These are phyloP conservation scores for Hygrocybe coccinea DNA, from an alignment of 768 basidiomycete genomes.

Conservation along the genomic window DNA sequence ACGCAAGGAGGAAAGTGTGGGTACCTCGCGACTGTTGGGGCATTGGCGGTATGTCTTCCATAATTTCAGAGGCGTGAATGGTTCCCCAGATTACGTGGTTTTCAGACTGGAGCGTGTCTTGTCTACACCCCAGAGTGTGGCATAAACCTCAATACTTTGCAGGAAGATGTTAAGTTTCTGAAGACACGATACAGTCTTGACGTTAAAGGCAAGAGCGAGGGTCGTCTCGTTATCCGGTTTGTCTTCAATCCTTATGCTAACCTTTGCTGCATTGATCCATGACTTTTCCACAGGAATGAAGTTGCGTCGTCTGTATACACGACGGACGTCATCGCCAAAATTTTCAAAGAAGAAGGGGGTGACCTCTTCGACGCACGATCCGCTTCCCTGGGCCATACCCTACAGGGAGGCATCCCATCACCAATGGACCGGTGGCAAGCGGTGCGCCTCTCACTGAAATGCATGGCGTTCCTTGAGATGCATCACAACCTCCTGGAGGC, in stretches of 20 bases:
- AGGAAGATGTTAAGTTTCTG: slow-evolving; percentile 83
- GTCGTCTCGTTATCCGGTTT: slow-evolving; percentile 86
- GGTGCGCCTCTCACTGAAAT: slow-evolving; percentile 82
- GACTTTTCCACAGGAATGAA: slow-evolving; percentile 60
- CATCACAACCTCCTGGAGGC: slow-evolving; percentile 57
- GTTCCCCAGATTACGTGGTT: background rate
- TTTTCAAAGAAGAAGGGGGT: slow-evolving; percentile 94
- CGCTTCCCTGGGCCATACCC: slow-evolving; percentile 94
- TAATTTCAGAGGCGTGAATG: background rate
- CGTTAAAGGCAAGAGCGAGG: slow-evolving; percentile 84
- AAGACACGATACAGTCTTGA: slow-evolving; percentile 82
- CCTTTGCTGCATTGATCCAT: background rate
- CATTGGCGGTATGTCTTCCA: slow-evolving; percentile 70
- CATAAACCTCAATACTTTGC: slow-evolving; percentile 75
- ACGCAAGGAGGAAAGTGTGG: slow-evolving; percentile 97
- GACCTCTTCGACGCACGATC: slow-evolving; percentile 87
- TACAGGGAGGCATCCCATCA: slow-evolving; percentile 94
- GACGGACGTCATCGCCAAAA: slow-evolving; percentile 86
- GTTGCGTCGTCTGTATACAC: slow-evolving; percentile 82
- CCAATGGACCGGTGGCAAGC: slow-evolving; percentile 92
- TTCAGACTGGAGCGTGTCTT: slow-evolving; percentile 81
- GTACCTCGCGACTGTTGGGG: slow-evolving; percentile 93
- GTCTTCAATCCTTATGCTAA: slow-evolving; percentile 20
- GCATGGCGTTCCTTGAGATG: slow-evolving; percentile 90
- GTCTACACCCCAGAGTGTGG: slow-evolving; percentile 94